Base-by-base conservation (phyloP, 176 grass and related monocot genomes). In the Rhipidocladum racemiflorum region DNA sequence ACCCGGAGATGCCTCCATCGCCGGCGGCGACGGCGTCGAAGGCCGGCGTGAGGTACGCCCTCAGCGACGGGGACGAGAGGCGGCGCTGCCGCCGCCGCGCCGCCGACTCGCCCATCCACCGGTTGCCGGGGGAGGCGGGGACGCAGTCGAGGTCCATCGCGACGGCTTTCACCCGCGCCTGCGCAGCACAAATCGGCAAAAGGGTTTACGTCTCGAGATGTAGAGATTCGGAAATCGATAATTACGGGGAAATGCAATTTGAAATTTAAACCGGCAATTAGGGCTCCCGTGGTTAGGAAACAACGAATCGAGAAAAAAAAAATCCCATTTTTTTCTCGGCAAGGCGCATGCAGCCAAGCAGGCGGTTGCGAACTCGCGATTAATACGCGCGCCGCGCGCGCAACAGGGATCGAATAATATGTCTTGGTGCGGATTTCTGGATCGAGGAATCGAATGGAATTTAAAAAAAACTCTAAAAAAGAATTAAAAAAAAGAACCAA, bases 11-110 rank as follows among this genome's bases (percentile, higher is more conserved):
- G 40, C 65, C 72, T 21, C 74, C 73, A 3, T 23, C 44, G 27
- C 55, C 61, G 5, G 21, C 40, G 63, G 83, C 86, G 51, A 82
- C 83, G 54, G 86, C 90, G 75, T 89, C 80, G 55, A 89, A 92
- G 44, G 86, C 90, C 32, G 87, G 79, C 23, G 79, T 80, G 67
- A 92, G 86, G 79, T 80, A 80, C 14, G 86, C 28, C 72, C 77
- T 70, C 54, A 82, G 44, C 68, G 79, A 85, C 25, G 83, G 77
- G 27, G 87, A 81, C 15, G 83, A 92, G 63, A 85, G 72, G 36
- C 80, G 80, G 63, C 86, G 90, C 79, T 74, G 83, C 44, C 83
- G 83, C 6, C 83, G 83, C 66, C 83, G 68, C 65, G 68, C 57
- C 34, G 68, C 45, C 5, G 86, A 57, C 73, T 88, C 86, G 57